Evolutionary conservation across 1,139 yeast genomes (phyloP).

Genomic region (Fermentozyma sake): DNA sequence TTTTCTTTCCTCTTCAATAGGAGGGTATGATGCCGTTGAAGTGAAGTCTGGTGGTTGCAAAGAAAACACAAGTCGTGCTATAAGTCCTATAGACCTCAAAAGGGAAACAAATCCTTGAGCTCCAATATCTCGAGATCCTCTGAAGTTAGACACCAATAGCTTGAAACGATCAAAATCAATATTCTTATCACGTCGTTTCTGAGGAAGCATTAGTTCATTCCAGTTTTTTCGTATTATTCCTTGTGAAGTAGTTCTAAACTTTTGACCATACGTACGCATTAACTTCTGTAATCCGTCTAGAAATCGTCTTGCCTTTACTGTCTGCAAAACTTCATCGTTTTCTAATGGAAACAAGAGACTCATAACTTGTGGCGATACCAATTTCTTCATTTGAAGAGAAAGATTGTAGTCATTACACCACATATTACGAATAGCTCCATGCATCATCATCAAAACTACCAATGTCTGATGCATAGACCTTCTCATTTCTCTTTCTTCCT

Average conservation of each 20-base stretch:
- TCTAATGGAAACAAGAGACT: conserved; percentile 4
- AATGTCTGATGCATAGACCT: conserved; percentile 55
- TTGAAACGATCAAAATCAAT: conserved; percentile 37
- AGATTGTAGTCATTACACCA: conserved; percentile 63
- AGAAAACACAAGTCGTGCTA: conserved; percentile 73
- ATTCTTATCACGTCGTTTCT: conserved; percentile 15
- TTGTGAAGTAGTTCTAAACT: conserved; percentile 48
- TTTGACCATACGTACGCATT: conserved; percentile 57
- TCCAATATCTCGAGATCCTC: conserved; percentile 76
- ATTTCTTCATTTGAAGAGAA: conserved; percentile 30
- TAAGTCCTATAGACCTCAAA: conserved; percentile 64
- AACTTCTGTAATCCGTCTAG: conserved; percentile 70
- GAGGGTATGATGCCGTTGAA: conserved; percentile 18
- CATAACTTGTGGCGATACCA: conserved; percentile 35
- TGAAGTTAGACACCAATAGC: conserved; percentile 34
- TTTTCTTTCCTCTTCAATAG: conserved; percentile 7
- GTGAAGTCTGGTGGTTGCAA: conserved; percentile 89
- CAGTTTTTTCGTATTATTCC: conserved; percentile 55
- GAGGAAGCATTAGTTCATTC: conserved; percentile 38
- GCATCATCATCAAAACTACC: conserved; percentile 54
- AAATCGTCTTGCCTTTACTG: conserved; percentile 61
- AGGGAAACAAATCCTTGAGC: conserved; percentile 86
- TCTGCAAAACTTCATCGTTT: conserved; percentile 27
- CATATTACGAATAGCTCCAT: conserved; percentile 62
- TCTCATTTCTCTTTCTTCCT: conserved; percentile 53